A percentile compares a stretch with the other conserved stretches of the same genome.
Conservation (phyloP, 306 rosid species). For the Casuarina glauca region DNA sequence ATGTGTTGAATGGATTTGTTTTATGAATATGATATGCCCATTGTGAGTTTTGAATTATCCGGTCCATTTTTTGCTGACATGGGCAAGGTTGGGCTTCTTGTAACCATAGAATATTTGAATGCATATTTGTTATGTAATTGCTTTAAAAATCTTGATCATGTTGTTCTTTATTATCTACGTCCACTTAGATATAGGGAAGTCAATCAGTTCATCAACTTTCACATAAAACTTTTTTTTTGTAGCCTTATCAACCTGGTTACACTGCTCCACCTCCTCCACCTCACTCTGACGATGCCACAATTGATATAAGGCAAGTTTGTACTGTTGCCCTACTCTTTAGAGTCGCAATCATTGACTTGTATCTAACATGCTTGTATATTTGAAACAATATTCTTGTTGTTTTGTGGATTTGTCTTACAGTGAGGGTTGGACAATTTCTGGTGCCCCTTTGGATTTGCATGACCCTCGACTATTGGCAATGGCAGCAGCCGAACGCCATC, state of each 20-base stretch:
- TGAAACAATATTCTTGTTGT: conserved; percentile 10
- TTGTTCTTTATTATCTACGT: neutral
- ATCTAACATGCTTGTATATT: neutral
- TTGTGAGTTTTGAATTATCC: neutral
- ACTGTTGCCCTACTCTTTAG: neutral
- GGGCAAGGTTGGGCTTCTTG: neutral
- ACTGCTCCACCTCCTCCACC: conserved; percentile 42
- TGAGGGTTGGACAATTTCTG: conserved; percentile 52
- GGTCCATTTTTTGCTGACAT: neutral
- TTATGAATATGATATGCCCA: neutral
- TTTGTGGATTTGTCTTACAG: conserved; percentile 31
- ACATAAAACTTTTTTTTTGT: conserved; percentile 17
- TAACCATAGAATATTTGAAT: neutral
- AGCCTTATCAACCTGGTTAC: conserved; percentile 52
- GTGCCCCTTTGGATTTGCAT: conserved; percentile 51
- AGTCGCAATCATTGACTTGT: neutral
- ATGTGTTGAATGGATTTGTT: neutral
- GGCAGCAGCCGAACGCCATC: conserved; percentile 60
- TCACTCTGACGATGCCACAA: conserved; percentile 44
- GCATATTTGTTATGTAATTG: neutral
- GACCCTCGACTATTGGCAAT: conserved; percentile 56
- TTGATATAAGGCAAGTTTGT: conserved; percentile 51
- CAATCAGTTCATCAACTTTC: neutral
- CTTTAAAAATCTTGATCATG: neutral
- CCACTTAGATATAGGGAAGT: conserved; percentile 5